phyloP scores from a whole-genome alignment of 441 rosid genomes.

The Rhodomyrtus psidioides region DNA sequence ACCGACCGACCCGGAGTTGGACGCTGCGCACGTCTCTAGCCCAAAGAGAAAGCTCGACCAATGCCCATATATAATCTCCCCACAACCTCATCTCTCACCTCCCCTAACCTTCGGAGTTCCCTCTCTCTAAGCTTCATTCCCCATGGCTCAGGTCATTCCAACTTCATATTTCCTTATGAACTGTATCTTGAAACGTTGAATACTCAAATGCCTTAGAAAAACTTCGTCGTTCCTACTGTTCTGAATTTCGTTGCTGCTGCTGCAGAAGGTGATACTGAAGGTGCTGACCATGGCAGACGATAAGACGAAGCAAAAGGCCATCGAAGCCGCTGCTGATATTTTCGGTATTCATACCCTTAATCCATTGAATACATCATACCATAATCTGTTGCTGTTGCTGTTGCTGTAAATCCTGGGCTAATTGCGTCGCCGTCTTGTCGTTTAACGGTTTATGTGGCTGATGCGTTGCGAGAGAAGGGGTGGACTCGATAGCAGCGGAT shows the following conservation, averaged over 20 bases:
- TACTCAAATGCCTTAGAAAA: neutral
- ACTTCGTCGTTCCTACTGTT: neutral
- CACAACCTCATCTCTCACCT: neutral
- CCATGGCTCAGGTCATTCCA: neutral
- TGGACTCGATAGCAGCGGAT: slow-evolving; percentile 91
- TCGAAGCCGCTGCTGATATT: slow-evolving; percentile 91
- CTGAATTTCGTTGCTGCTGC: neutral
- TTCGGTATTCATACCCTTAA: slow-evolving; percentile 27
- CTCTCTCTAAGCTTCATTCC: neutral
- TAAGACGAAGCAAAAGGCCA: slow-evolving; percentile 84
- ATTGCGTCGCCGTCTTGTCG: too few relatives aligned
- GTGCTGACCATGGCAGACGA: slow-evolving; percentile 91
- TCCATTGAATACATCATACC: too few relatives aligned
- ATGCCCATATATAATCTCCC: neutral
- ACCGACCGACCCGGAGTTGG: neutral
- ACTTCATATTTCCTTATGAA: neutral
- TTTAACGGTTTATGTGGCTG: neutral
- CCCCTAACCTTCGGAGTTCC: neutral
- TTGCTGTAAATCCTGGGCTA: neutral
- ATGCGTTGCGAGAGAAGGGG: slow-evolving; percentile 35
- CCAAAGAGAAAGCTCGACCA: neutral
- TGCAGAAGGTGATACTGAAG: slow-evolving; percentile 80
- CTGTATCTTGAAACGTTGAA: neutral
- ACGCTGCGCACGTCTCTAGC: neutral
- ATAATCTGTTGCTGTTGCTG: neutral